Conservation (phyloP, 129 eudicot genomes). For the Artemisia annua region DNA sequence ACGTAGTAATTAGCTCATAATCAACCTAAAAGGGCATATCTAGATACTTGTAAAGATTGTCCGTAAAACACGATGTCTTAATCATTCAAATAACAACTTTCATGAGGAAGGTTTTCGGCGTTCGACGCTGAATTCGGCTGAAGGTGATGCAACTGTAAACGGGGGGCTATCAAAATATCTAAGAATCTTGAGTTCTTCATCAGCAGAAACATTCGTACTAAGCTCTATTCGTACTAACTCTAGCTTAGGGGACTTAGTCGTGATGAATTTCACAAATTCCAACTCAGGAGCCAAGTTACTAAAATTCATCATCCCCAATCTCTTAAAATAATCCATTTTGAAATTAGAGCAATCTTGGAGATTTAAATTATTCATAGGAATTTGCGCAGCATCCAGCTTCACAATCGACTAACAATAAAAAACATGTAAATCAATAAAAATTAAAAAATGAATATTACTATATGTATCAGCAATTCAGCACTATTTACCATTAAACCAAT, state of each 20-base stretch:
- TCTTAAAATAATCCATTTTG: slow-evolving; percentile 4
- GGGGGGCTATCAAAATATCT: neutral
- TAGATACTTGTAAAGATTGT: no score
- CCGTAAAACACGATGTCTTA: no score
- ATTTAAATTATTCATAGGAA: neutral
- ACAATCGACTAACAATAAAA: neutral
- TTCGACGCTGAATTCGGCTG: neutral
- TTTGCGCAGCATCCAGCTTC: neutral
- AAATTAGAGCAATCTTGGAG: neutral
- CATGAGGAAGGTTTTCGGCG: neutral
- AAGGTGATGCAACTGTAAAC: neutral
- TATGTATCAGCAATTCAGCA: neutral
- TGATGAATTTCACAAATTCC: slow-evolving; percentile 8
- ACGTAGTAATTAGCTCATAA: no score
- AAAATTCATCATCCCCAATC: neutral
- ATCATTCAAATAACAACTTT: no score
- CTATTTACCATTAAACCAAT: neutral
- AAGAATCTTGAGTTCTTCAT: slow-evolving; percentile 3
- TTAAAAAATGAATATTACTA: neutral
- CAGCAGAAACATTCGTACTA: neutral
- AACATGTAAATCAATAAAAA: neutral
- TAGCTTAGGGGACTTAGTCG: slow-evolving; percentile 6
- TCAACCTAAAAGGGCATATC: no score
- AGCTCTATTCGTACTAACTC: neutral
- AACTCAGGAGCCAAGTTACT: neutral